Evolutionary conservation across 768 basidiomycete species (phyloP), one percentile per base, ranked within the genome.

Genomic region (Kockovaella imperatae): DNA sequence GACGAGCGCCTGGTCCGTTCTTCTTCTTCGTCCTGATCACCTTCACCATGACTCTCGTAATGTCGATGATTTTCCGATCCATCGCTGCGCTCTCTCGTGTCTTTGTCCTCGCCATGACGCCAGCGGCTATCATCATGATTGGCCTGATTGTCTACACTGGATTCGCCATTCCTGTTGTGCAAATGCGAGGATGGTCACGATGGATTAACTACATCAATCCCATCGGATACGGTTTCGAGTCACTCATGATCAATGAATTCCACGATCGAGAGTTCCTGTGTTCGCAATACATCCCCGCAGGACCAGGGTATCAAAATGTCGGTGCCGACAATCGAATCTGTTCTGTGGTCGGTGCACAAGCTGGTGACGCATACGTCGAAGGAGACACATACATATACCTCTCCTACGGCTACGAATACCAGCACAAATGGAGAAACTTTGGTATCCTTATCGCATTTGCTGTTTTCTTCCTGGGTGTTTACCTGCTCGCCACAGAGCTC

Each of bases 191-290:
- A 35, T 74, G 72, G 72, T 62, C 68, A 28, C 61, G 71, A 42
- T 73, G 69, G 85, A 78, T 73, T 45, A 60, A 62, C 28, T 88
- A 88, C 68, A 64, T 87, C 51, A 83, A 90, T 60, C 88, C 88
- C 0, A 70, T 89, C 42, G 58, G 31, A 1, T 88, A 86, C 72
- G 81, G 80, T 0, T 89, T 84, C 77, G 79, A 83, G 56, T 81
- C 79, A 2, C 74, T 78, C 30, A 84, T 91, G 81, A 81, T 84
- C 70, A 90, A 90, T 67, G 88, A 93, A 67, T 88, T 89, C 70
- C 79, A 76, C 75, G 79, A 80, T 15, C 79, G 81, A 29, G 68
- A 77, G 17, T 85, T 82, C 45, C 17, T 44, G 15, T 73, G 73
- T 47, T 52, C 59, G 2, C 20, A 49, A 11, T 68, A 64, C 42